A percentile compares a stretch with the other conserved stretches of the same genome.
Evolutionary conservation across 2,329 filamentous ascomycete species (phyloP).

Genomic region (Fusarium graminum): DNA sequence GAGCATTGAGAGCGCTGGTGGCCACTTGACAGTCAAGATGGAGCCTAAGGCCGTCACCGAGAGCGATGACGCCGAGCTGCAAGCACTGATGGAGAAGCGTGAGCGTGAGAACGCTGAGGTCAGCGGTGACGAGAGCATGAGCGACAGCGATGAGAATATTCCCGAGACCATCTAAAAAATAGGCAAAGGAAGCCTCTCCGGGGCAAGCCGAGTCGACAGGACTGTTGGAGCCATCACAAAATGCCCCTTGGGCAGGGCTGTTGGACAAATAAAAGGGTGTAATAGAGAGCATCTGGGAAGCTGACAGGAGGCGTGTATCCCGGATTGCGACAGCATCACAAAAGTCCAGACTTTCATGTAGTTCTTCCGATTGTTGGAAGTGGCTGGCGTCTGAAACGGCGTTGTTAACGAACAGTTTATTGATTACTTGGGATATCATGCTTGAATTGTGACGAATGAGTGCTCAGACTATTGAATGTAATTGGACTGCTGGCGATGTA

Average conservation of each 20-base stretch:
- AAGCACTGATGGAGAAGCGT: constrained; percentile 98
- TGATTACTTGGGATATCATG: constrained; percentile 21
- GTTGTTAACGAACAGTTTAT: constrained; percentile 47
- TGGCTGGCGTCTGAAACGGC: constrained; percentile 49
- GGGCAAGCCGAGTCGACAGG: constrained; percentile 36
- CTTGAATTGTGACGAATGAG: not conserved
- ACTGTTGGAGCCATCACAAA: constrained; percentile 36
- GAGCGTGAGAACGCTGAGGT: constrained; percentile 98
- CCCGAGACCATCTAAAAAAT: constrained; percentile 56
- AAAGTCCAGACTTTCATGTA: constrained; percentile 50
- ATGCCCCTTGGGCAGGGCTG: constrained; percentile 33
- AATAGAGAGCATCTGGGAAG: constrained; percentile 45
- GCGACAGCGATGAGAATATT: constrained; percentile 90
- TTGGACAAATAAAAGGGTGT: constrained; percentile 48
- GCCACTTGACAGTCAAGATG: constrained; percentile 93
- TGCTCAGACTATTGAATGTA: not conserved
- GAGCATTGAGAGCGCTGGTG: constrained; percentile 82
- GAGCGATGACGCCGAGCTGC: constrained; percentile 96
- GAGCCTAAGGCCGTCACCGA: constrained; percentile 99
- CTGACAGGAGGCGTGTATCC: constrained; percentile 40
- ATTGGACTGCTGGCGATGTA: too few relatives aligned
- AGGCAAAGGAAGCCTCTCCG: constrained; percentile 33
- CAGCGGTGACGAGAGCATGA: constrained; percentile 95
- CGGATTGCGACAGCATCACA: constrained; percentile 46
- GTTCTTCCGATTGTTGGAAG: constrained; percentile 47